Evolutionary conservation across 2,329 filamentous ascomycete genomes (phyloP).

Genomic region (Ustulina deusta): DNA sequence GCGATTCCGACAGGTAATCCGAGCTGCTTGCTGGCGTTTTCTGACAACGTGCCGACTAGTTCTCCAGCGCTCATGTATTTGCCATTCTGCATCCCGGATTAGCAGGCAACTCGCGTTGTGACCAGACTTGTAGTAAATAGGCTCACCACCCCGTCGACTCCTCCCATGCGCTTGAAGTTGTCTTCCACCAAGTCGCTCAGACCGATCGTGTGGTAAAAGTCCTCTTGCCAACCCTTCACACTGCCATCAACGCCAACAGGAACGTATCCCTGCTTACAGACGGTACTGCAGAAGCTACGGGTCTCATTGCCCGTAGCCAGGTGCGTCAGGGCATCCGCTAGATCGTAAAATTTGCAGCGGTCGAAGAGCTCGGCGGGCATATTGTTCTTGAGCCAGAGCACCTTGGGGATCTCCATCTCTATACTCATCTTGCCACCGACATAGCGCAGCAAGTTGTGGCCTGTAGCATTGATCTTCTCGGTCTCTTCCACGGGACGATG

Average conservation of each 20-base stretch:
- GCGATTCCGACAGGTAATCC: conserved; percentile 89
- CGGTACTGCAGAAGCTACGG: conserved; percentile 92
- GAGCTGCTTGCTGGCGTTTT: conserved; percentile 84
- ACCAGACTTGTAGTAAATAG: conserved; percentile 51
- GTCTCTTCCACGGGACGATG: conserved; percentile 93
- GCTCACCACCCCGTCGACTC: conserved; percentile 93
- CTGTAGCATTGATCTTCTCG: conserved; percentile 90
- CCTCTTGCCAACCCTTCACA: conserved; percentile 97
- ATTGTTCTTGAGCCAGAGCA: conserved; percentile 97
- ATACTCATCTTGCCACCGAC: conserved; percentile 99
- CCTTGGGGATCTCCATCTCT: conserved; percentile 99
- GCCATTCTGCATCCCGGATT: conserved; percentile 78
- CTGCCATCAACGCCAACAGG: conserved; percentile 97
- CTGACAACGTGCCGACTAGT: conserved; percentile 84
- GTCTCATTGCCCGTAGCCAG: conserved; percentile 93
- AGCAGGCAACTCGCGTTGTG: conserved; percentile 37
- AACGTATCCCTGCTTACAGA: conserved; percentile 97
- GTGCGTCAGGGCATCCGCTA: conserved; percentile 92
- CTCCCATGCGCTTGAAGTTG: conserved; percentile 92
- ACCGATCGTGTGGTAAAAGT: conserved; percentile 89
- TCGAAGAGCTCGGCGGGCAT: conserved; percentile 93
- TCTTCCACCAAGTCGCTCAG: conserved; percentile 86
- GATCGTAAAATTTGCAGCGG: conserved; percentile 96
- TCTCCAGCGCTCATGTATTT: conserved; percentile 93
- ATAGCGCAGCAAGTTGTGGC: conserved; percentile 93